Base-by-base conservation (phyloP, 306 rosid species). In the Lagenaria siceraria region DNA sequence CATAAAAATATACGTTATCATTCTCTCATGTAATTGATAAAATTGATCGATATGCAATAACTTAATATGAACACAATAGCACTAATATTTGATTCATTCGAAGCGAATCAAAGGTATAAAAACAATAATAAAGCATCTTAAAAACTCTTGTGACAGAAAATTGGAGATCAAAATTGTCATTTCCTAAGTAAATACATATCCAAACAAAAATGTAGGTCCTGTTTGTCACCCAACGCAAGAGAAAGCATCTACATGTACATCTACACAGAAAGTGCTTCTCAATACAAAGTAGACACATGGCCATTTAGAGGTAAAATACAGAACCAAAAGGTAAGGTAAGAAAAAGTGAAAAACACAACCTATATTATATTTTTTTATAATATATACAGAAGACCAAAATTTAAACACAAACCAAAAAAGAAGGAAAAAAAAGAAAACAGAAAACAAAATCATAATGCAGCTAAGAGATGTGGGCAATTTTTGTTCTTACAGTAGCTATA, bases 381-480 rank as follows among this genome's bases (percentile, higher is more conserved):
- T 72, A 48, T 72, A 72, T 14, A 71, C 76, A 72, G 76, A 49
- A 27, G 77, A 73, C 43, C 77, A 73, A 73, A 73, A 73, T 73
- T 29, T 73, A 29, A 29, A 18, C 46, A 29, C 61, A 31, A 73
- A 51, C 60, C 25, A 48, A 49, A 51, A n/a, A 17, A 8, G 5
- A 48, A 49, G 4, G 3, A 73, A 49, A 73, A n/a, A 27, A 8
- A 17, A 24, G 13, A 49, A 42, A 9, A 42, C 48, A 42, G 12
- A 42, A 10, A 42, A 19, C n/a, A 53, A 46, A 72, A 49, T 19
- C 77, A 72, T 17, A 48, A 72, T 72, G 14, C 43, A 49, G 25
- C 61, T 27, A 72, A 18, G 8, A 18, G 8, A 17, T 49, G 18
- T 49, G 58, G 46, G 25, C 8, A 73, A 27, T 27, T 52, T 73